Percentiles rank a stretch among this genome's conserved stretches.
Conservation (phyloP, 2,329 filamentous ascomycete species). For the Xylariaceae sp. region DNA sequence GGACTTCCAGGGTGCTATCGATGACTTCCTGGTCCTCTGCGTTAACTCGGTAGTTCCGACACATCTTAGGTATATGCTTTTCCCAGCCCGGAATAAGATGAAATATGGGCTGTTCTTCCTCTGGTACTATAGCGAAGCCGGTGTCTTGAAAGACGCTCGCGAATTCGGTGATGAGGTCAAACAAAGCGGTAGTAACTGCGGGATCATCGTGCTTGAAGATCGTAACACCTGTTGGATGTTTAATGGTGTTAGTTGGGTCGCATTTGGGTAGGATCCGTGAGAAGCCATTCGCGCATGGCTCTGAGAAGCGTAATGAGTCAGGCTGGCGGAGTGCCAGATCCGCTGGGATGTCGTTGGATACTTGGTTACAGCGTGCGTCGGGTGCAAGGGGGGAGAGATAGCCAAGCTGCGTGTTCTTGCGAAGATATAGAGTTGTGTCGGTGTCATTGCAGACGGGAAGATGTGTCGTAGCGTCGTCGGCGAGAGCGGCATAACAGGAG, state of each 20-base stretch:
- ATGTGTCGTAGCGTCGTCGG: neutral
- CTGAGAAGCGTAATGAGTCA: too few relatives aligned
- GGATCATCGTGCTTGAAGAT: neutral
- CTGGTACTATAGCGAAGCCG: too few relatives aligned
- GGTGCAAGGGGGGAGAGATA: neutral
- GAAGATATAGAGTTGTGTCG: neutral
- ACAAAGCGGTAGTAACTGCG: too few relatives aligned
- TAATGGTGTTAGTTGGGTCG: neutral
- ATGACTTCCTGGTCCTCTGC: neutral
- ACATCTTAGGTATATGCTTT: neutral
- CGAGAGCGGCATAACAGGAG: neutral
- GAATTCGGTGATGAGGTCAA: neutral
- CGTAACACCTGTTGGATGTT: neutral
- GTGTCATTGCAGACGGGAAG: neutral
- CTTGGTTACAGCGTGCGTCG: neutral
- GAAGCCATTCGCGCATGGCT: too few relatives aligned
- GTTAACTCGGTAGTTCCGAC: neutral
- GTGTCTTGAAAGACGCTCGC: too few relatives aligned
- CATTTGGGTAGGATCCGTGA: too few relatives aligned
- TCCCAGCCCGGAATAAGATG: neutral
- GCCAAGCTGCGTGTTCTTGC: neutral
- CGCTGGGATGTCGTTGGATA: neutral
- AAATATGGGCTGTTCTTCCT: too few relatives aligned
- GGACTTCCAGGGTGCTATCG: neutral
- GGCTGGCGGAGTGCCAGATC: neutral